phyloP scores from a whole-genome alignment of 257 asterid genomes.

The Ilex aquifolium region DNA sequence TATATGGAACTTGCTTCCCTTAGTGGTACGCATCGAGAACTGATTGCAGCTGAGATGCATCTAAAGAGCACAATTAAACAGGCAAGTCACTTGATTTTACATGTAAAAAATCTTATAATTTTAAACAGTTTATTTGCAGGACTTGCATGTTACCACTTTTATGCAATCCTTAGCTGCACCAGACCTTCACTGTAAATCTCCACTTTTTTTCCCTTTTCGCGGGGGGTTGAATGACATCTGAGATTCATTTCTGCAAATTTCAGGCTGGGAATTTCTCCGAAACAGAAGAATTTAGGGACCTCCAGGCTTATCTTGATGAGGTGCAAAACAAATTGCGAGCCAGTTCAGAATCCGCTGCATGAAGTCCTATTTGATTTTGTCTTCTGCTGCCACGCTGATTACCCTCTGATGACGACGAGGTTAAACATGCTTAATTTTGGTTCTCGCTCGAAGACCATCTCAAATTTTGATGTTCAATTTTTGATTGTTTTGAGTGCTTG shows the following conservation, averaged over 20 bases:
- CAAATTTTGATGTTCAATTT: too few relatives aligned
- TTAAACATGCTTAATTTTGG: too few relatives aligned
- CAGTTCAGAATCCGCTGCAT: conserved; percentile 16
- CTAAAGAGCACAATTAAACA: conserved; percentile 68
- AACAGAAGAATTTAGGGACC: conserved; percentile 44
- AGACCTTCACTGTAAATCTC: too few relatives aligned
- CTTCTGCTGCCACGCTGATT: too few relatives aligned
- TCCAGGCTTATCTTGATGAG: conserved; percentile 55
- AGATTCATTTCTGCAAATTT: conserved; percentile 1
- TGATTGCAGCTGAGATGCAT: conserved; percentile 88
- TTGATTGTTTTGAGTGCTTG: too few relatives aligned
- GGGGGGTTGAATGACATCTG: background rate
- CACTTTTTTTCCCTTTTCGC: background rate
- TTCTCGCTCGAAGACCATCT: too few relatives aligned
- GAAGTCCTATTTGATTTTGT: background rate
- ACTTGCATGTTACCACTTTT: background rate
- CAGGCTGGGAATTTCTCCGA: conserved; percentile 51
- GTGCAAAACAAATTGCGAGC: conserved; percentile 50
- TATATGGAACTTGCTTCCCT: conserved; percentile 49
- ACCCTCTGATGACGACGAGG: too few relatives aligned
- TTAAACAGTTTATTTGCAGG: background rate
- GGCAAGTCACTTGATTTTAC: conserved; percentile 12
- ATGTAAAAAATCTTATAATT: background rate
- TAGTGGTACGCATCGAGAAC: conserved; percentile 45
- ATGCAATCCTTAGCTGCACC: background rate